These are phyloP conservation scores for Anacardium occidentale DNA, from an alignment of 345 rosid genomes.

Conservation along the genomic window DNA sequence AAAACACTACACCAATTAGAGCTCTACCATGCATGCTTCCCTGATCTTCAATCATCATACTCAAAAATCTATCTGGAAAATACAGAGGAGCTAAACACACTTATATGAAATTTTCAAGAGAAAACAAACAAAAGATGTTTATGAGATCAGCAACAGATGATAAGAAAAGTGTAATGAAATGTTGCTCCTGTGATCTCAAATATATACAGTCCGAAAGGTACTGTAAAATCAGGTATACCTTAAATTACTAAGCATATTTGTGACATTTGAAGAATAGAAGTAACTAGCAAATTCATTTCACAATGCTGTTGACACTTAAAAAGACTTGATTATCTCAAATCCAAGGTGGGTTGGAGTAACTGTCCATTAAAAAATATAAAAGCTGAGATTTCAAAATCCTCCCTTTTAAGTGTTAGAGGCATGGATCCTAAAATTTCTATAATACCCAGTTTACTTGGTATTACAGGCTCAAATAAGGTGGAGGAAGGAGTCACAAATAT, in stretches of 20 bases:
- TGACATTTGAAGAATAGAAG: not conserved
- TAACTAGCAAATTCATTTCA: not conserved
- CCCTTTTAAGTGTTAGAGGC: not conserved
- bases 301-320: not conserved
- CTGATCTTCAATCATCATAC: constrained; percentile 10
- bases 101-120: not conserved
- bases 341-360: not conserved
- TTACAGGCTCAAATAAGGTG: not conserved
- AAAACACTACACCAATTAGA: constrained; percentile 34
- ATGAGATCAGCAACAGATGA: not conserved
- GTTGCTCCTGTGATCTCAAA: not conserved
- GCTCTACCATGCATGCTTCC: constrained; percentile 18
- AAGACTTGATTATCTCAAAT: not conserved
- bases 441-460: not conserved
- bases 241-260: not conserved
- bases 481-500: not conserved
- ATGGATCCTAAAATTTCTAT: not conserved
- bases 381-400: not conserved
- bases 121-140: not conserved
- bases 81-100: constrained; percentile 18
- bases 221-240: not conserved
- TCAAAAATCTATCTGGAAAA: constrained; percentile 14
- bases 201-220: not conserved
- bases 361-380: too few relatives aligned
- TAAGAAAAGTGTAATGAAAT: not conserved